Evolutionary conservation across 73 alveolate species (phyloP).

Genomic region (Stentor coeruleus): DNA sequence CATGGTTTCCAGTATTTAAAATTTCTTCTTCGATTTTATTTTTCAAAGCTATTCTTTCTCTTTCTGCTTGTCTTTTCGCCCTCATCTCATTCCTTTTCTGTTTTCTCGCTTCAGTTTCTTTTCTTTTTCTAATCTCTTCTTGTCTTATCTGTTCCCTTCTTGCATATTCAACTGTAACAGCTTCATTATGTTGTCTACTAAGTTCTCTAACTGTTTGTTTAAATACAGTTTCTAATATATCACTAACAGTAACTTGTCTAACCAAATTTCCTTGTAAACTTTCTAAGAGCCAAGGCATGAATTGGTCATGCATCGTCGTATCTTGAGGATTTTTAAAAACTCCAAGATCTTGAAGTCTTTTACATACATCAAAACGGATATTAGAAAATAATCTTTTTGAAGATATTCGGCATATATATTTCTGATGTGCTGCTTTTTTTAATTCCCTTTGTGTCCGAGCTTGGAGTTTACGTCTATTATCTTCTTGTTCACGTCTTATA

Average conservation of each 20-base stretch:
- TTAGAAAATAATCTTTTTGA: constrained; percentile 55
- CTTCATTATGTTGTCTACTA: constrained; percentile 45
- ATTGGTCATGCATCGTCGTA: constrained; percentile 53
- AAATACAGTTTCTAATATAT: constrained; percentile 40
- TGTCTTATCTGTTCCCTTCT: constrained; percentile 48
- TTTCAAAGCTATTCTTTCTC: constrained; percentile 49
- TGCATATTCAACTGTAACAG: constrained; percentile 48
- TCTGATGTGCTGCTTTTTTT: constrained; percentile 61
- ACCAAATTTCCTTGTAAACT: constrained; percentile 39
- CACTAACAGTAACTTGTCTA: constrained; percentile 47
- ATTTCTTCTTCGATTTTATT: constrained; percentile 52
- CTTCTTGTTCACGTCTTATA: constrained; percentile 79
- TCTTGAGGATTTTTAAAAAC: constrained; percentile 51
- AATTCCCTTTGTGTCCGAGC: constrained; percentile 45
- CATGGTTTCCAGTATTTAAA: constrained; percentile 46
- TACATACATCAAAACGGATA: constrained; percentile 35
- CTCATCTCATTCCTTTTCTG: constrained; percentile 38
- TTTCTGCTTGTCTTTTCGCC: constrained; percentile 53
- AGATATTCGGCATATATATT: constrained; percentile 52
- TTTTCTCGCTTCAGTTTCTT: constrained; percentile 52
- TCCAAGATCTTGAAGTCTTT: constrained; percentile 46
- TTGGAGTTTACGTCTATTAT: constrained; percentile 66
- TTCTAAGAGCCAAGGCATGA: constrained; percentile 52
- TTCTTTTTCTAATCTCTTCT: constrained; percentile 44
- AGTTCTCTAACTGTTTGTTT: constrained; percentile 33